Evolutionary conservation across 2,329 filamentous ascomycete species (phyloP).

Genomic region (Aspergillus sclerotialis): DNA sequence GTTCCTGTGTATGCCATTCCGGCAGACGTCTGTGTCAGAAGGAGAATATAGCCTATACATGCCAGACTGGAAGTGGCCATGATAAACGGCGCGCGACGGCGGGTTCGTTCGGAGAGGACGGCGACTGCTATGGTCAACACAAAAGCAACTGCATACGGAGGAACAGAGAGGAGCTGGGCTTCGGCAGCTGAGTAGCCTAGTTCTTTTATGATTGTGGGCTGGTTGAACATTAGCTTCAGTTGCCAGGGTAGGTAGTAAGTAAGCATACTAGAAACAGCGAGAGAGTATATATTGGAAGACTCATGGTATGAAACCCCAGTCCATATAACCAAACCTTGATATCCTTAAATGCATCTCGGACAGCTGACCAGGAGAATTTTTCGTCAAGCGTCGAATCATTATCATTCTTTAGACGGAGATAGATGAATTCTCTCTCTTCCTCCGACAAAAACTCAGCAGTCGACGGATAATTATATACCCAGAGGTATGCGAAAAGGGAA

Average conservation of each 20-base stretch:
- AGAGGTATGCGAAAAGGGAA: slow-evolving; percentile 30
- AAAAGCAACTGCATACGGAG: slow-evolving; percentile 59
- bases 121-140: slow-evolving; percentile 53
- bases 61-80: slow-evolving; percentile 51
- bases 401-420: slow-evolving; percentile 58
- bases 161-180: slow-evolving; percentile 53
- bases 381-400: slow-evolving; percentile 65
- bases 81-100: slow-evolving; percentile 57
- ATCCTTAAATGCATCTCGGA: slow-evolving; percentile 57
- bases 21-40: slow-evolving; percentile 48
- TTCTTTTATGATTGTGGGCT: slow-evolving; percentile 38
- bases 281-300: slow-evolving; percentile 46
- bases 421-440: slow-evolving; percentile 53
- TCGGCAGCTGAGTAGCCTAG: slow-evolving; percentile 36
- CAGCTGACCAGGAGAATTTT: slow-evolving; percentile 60
- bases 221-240: no score
- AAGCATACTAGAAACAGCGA: slow-evolving; percentile 31
- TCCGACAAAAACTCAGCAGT: slow-evolving; percentile 35
- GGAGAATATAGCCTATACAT: slow-evolving; percentile 56
- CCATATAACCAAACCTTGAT: slow-evolving; percentile 69
- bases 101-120: slow-evolving; percentile 52
- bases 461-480: slow-evolving; percentile 36
- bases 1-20: slow-evolving; percentile 56
- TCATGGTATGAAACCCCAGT: slow-evolving; percentile 65
- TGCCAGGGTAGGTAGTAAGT: no score